phyloP scores from a whole-genome alignment of 2,329 filamentous ascomycete species.

The Nemania sp. region DNA sequence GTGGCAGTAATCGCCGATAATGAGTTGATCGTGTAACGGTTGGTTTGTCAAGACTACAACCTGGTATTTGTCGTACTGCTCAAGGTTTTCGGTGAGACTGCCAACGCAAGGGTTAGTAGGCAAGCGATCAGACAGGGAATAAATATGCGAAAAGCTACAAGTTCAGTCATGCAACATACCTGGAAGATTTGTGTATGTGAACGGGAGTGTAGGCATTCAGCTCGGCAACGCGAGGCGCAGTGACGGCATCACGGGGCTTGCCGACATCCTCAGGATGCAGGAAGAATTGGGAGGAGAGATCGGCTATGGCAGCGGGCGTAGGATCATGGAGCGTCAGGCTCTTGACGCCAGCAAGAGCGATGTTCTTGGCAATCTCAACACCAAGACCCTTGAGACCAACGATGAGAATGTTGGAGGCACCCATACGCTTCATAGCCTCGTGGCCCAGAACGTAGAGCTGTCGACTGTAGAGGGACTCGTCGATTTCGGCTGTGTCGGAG shows the following conservation, averaged over 20 bases:
- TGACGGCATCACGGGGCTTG: slow-evolving; percentile 88
- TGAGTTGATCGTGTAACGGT: slow-evolving; percentile 81
- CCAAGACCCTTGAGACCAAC: slow-evolving; percentile 93
- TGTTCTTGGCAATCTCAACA: slow-evolving; percentile 98
- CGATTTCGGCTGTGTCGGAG: slow-evolving; percentile 69
- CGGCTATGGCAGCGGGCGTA: slow-evolving; percentile 82
- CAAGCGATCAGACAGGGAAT: neutral
- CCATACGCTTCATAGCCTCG: slow-evolving; percentile 98
- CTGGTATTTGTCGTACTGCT: slow-evolving; percentile 90
- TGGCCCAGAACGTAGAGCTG: slow-evolving; percentile 79
- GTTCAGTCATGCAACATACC: slow-evolving; percentile 54
- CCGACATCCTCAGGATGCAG: slow-evolving; percentile 88
- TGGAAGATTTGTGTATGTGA: slow-evolving; percentile 73
- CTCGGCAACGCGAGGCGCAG: slow-evolving; percentile 89
- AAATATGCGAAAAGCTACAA: slow-evolving; percentile 18
- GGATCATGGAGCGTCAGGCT: slow-evolving; percentile 95
- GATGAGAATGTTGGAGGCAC: slow-evolving; percentile 92
- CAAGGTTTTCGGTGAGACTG: slow-evolving; percentile 80
- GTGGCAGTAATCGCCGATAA: slow-evolving; percentile 93
- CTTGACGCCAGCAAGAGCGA: slow-evolving; percentile 97
- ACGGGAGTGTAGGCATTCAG: slow-evolving; percentile 97
- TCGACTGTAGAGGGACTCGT: slow-evolving; percentile 79
- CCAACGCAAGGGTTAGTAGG: slow-evolving; percentile 45
- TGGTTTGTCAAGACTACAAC: slow-evolving; percentile 91
- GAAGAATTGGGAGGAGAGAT: slow-evolving; percentile 98